Evolutionary conservation across 2,329 filamentous ascomycete species (phyloP).

Genomic region (Lasiodiplodia sp.): DNA sequence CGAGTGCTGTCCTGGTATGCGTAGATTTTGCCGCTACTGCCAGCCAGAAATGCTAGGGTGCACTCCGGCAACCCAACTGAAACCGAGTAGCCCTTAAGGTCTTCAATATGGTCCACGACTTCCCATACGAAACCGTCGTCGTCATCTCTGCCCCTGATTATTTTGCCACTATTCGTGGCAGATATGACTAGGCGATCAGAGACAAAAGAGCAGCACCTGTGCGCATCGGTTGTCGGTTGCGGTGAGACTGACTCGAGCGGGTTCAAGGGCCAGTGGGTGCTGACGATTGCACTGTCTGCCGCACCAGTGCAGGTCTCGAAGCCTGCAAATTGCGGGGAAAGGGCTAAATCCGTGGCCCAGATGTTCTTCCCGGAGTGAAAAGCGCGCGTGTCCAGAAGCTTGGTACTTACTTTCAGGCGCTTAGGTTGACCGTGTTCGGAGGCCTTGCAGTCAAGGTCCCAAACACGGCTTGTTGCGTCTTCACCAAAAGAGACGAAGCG

Average conservation of each 20-base stretch:
- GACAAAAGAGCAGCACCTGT: conserved; percentile 25
- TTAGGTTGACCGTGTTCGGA: neutral
- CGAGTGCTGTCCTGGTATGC: conserved; percentile 39
- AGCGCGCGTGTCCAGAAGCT: conserved; percentile 63
- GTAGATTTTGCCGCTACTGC: conserved; percentile 53
- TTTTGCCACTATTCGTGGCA: conserved; percentile 65
- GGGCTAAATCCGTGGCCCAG: conserved; percentile 70
- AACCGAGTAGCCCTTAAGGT: conserved; percentile 58
- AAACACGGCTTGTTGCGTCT: conserved; percentile 78
- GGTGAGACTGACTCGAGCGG: conserved; percentile 20
- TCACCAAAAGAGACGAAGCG: conserved; percentile 80
- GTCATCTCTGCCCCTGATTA: conserved; percentile 43
- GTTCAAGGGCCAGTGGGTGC: conserved; percentile 25
- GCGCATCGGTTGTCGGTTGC: conserved; percentile 23
- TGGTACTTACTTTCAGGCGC: conserved; percentile 49
- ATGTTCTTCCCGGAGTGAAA: conserved; percentile 89
- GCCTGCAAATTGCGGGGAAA: neutral
- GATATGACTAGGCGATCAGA: conserved; percentile 18
- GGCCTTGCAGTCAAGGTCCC: conserved; percentile 54
- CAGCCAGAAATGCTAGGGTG: conserved; percentile 55
- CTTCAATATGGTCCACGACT: conserved; percentile 43
- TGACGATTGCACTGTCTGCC: conserved; percentile 73
- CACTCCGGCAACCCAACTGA: conserved; percentile 47
- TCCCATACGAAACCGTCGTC: conserved; percentile 33
- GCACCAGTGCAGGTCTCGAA: conserved; percentile 68